phyloP scores from a whole-genome alignment of 768 basidiomycete species.

The Rhizopogon vulgaris region DNA sequence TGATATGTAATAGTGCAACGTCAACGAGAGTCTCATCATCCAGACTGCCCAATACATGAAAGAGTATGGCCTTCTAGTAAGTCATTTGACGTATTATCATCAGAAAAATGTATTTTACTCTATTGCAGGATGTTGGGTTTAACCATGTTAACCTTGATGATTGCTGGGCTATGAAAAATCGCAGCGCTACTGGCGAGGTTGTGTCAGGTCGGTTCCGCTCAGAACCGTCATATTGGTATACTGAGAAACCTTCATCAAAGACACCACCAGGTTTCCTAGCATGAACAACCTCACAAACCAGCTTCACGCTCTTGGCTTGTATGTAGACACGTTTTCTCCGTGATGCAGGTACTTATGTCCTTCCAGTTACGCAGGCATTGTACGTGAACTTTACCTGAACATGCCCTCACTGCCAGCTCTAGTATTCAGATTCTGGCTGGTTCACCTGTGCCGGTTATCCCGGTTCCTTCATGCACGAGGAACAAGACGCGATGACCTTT shows the following conservation, averaged over 20 bases:
- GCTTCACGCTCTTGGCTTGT: slow-evolving; percentile 54
- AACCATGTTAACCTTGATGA: slow-evolving; percentile 57
- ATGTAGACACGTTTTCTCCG: slow-evolving; percentile 12
- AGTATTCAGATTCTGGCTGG: slow-evolving; percentile 70
- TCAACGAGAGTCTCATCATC: slow-evolving; percentile 46
- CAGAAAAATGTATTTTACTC: neutral
- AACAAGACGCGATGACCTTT: slow-evolving; percentile 52
- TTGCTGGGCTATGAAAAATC: slow-evolving; percentile 53
- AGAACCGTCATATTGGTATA: neutral
- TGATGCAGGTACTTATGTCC: neutral
- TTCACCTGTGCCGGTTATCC: slow-evolving; percentile 57
- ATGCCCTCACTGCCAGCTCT: neutral
- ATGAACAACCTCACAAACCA: slow-evolving; percentile 50
- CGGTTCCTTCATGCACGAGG: slow-evolving; percentile 58
- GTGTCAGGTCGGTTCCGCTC: slow-evolving; percentile 39
- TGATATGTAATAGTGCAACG: slow-evolving; percentile 39
- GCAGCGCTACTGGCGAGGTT: slow-evolving; percentile 45
- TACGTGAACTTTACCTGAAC: slow-evolving; percentile 20
- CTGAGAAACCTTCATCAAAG: slow-evolving; percentile 20
- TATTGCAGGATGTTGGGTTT: slow-evolving; percentile 47
- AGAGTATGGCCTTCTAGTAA: slow-evolving; percentile 43
- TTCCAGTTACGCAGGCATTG: slow-evolving; percentile 53
- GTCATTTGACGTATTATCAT: neutral
- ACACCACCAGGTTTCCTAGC: slow-evolving; percentile 44
- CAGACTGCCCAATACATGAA: slow-evolving; percentile 47